A percentile compares a stretch with the other conserved stretches of the same genome.
These are phyloP conservation scores for Cordyceps militaris DNA, from an alignment of 2,329 filamentous ascomycete species.

Conservation along the genomic window DNA sequence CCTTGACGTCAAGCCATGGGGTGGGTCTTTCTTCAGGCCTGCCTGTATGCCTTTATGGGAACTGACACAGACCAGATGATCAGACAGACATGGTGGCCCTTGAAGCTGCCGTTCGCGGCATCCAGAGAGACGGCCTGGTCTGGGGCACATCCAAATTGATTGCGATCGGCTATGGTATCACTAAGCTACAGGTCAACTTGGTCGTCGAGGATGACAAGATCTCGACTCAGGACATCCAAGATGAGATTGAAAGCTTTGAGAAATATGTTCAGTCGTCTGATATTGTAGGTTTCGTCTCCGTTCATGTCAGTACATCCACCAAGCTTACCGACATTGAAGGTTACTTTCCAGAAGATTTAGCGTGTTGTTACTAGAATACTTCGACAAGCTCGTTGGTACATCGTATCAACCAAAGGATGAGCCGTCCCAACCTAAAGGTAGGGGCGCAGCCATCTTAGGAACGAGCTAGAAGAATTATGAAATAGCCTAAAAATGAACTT, in stretches of 20 bases:
- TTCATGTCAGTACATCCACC: no score
- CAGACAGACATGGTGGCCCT: constrained; percentile 86
- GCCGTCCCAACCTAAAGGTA: no score
- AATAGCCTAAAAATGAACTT: no score
- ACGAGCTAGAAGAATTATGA: no score
- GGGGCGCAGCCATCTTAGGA: no score
- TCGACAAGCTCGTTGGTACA: no score
- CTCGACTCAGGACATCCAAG: constrained; percentile 77
- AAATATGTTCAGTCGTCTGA: neutral
- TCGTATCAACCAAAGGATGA: no score
- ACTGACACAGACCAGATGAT: constrained; percentile 55
- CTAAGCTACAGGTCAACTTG: constrained; percentile 97
- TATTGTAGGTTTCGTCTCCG: neutral
- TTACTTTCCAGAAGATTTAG: neutral
- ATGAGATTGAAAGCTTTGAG: constrained; percentile 72
- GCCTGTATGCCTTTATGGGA: neutral
- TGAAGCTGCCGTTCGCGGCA: constrained; percentile 70
- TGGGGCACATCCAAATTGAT: constrained; percentile 92
- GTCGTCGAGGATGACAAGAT: constrained; percentile 97
- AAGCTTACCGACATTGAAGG: neutral
- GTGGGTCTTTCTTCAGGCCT: constrained; percentile 47
- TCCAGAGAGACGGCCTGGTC: constrained; percentile 87
- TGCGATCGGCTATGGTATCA: constrained; percentile 92
- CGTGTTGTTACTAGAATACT: neutral
- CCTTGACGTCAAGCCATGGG: constrained; percentile 96